phyloP scores from a whole-genome alignment of 2,329 filamentous ascomycete genomes.

The Exophiala bonariae region DNA sequence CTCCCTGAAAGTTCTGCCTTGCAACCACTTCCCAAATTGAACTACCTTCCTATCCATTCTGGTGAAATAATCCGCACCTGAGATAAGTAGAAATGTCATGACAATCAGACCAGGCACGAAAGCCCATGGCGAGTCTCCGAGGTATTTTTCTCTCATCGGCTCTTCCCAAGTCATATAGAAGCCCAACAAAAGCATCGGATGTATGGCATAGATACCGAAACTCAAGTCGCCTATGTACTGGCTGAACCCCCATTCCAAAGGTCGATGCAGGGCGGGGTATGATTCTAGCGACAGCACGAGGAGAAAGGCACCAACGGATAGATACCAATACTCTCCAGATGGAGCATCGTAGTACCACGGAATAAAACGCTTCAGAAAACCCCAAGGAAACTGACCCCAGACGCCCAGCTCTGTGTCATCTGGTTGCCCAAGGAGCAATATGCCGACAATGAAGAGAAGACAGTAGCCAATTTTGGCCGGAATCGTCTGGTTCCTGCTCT shows the following conservation, averaged over 20 bases:
- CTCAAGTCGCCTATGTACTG: constrained; percentile 15
- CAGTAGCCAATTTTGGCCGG: background rate
- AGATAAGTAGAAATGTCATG: background rate
- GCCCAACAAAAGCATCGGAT: constrained; percentile 2
- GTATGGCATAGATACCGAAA: constrained; percentile 15
- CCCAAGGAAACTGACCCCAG: constrained; percentile 8
- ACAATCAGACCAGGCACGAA: background rate
- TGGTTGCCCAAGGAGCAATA: constrained; percentile 13
- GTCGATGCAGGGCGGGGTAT: constrained; percentile 1
- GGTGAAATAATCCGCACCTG: constrained; percentile 1
- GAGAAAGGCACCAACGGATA: constrained; percentile 6
- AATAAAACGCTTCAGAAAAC: constrained; percentile 5
- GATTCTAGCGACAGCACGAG: constrained; percentile 6
- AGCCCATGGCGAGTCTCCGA: constrained; percentile 1
- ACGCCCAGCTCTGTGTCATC: constrained; percentile 5
- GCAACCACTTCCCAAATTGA: background rate
- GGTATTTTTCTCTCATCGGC: background rate
- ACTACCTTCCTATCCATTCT: background rate
- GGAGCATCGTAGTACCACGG: constrained; percentile 1
- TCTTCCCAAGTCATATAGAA: background rate
- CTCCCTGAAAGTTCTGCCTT: too few species aligned
- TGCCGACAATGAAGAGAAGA: constrained; percentile 4
- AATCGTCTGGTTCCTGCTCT: background rate
- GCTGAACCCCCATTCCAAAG: constrained; percentile 5
- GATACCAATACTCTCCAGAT: constrained; percentile 4